phyloP scores from a whole-genome alignment of 345 rosid genomes.

The Excoecaria cochinchinensis region DNA sequence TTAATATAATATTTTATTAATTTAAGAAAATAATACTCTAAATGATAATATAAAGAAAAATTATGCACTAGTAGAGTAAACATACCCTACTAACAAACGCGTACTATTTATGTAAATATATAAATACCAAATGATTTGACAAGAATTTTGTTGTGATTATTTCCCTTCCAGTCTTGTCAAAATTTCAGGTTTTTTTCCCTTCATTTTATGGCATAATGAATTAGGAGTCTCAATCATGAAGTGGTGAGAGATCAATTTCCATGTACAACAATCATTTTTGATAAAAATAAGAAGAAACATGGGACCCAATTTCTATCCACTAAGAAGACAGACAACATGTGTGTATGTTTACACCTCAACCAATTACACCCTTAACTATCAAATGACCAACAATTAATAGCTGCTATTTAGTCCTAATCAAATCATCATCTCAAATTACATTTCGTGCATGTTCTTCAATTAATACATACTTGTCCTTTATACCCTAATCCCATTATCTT shows the following conservation, averaged over 20 bases:
- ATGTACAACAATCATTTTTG: not conserved
- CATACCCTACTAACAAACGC: no score
- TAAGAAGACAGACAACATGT: not conserved
- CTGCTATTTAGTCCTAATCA: slow-evolving; percentile 21
- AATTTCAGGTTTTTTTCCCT: not conserved
- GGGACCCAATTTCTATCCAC: not conserved
- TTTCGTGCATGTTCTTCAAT: no score
- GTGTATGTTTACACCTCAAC: not conserved
- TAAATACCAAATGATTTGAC: not conserved
- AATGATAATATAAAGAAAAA: no score
- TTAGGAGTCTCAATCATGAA: not conserved
- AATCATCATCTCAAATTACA: not conserved
- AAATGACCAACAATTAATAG: not conserved
- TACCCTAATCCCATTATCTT: no score
- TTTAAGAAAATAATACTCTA: no score
- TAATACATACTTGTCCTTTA: no score
- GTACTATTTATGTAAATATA: not conserved
- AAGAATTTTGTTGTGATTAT: not conserved
- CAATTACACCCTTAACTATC: not conserved
- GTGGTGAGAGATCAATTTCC: slow-evolving; percentile 25
- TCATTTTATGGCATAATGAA: not conserved
- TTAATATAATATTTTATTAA: no score
- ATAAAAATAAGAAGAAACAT: not conserved
- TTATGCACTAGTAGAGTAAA: no score
- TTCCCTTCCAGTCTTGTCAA: not conserved